Conservation (phyloP, 2,329 filamentous ascomycete genomes). For the Helminthosporium solani region DNA sequence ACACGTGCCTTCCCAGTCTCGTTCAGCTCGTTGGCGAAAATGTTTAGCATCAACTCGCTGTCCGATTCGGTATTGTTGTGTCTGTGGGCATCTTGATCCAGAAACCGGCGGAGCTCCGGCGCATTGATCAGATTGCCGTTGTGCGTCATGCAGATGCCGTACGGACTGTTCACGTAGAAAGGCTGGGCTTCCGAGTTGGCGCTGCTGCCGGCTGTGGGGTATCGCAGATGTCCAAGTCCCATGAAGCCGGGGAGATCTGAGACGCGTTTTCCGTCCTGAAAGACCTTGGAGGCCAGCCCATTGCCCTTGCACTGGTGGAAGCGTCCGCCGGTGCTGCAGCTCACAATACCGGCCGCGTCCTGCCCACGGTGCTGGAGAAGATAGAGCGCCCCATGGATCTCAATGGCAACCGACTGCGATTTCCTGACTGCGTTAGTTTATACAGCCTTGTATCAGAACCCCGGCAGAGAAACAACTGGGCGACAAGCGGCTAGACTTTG, state of each 20-base stretch:
- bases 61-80: constrained; percentile 92
- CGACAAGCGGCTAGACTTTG: too few relatives aligned
- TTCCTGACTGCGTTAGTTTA: constrained; percentile 24
- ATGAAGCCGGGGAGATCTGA: constrained; percentile 78
- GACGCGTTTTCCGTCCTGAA: constrained; percentile 74
- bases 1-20: constrained; percentile 79
- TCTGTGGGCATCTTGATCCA: constrained; percentile 76
- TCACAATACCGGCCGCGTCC: constrained; percentile 85
- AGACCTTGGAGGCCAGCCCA: constrained; percentile 82
- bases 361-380: constrained; percentile 65
- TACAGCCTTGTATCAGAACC: constrained; percentile 6
- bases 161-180: constrained; percentile 86
- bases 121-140: constrained; percentile 90
- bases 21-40: constrained; percentile 80
- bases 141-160: constrained; percentile 77
- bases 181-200: constrained; percentile 85
- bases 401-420: constrained; percentile 43
- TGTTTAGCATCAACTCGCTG: constrained; percentile 83
- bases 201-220: constrained; percentile 84
- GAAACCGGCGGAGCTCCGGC: constrained; percentile 65
- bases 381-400: constrained; percentile 47
- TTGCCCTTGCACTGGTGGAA: constrained; percentile 90
- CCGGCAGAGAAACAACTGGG: too few relatives aligned
- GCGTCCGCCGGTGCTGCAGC: constrained; percentile 70
- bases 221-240: constrained; percentile 83